Percentiles rank a stretch among this genome's conserved stretches.
phyloP scores from a whole-genome alignment of 305 asterid genomes.

The Rubia occidens region DNA sequence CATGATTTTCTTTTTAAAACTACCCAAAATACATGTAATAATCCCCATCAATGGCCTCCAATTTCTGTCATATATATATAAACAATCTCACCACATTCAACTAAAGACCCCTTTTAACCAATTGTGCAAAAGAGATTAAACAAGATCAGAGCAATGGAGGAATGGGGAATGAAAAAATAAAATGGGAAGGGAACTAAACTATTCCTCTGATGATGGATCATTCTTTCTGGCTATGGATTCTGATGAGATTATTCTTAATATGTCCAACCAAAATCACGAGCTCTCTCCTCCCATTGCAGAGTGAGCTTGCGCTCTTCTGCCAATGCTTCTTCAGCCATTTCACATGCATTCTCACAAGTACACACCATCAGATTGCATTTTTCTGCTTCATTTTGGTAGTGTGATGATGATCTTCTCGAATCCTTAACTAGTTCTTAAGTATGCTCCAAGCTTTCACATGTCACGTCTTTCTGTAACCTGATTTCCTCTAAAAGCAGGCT shows the following conservation, averaged over 20 bases:
- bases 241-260: slow-evolving; percentile 6
- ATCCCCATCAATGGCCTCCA: slow-evolving; percentile 25
- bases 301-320: slow-evolving; percentile 46
- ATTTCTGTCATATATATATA: slow-evolving; percentile 31
- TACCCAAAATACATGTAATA: slow-evolving; percentile 20
- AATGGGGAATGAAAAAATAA: slow-evolving; percentile 54
- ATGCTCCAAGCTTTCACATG: slow-evolving; percentile 30
- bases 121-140: slow-evolving; percentile 27
- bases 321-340: slow-evolving; percentile 38
- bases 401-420: slow-evolving; percentile 37
- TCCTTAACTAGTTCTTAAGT: slow-evolving; percentile 29
- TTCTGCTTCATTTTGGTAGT: slow-evolving; percentile 44
- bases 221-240: too few species aligned
- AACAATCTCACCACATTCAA: slow-evolving; percentile 32
- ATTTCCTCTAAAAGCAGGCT: slow-evolving; percentile 48
- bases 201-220: slow-evolving; percentile 4
- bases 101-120: slow-evolving; percentile 21
- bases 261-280: slow-evolving; percentile 45
- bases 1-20: slow-evolving; percentile 9
- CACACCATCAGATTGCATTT: slow-evolving; percentile 41
- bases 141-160: slow-evolving; percentile 22
- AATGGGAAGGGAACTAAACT: slow-evolving; percentile 29
- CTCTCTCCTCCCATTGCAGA: slow-evolving; percentile 47
- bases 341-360: slow-evolving; percentile 55
- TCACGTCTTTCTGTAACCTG: slow-evolving; percentile 36